Conservation (phyloP, 805 yeast species). For the Ogataea populi-albae region DNA sequence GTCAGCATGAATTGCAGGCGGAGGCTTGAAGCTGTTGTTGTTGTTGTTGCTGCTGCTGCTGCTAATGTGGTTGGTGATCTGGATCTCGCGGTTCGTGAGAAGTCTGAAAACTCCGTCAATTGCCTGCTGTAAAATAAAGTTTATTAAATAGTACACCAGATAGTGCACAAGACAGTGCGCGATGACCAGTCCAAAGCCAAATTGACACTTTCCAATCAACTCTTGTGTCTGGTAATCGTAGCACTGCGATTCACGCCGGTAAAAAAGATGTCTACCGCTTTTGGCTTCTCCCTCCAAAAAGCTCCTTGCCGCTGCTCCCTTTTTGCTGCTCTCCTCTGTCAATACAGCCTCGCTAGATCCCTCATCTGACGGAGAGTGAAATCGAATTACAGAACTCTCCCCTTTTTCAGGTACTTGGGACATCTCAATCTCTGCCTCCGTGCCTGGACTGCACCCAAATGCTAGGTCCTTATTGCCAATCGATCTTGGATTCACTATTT, state of each 20-base stretch:
- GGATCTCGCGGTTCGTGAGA: slow-evolving; percentile 15
- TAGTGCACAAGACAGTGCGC: slow-evolving; percentile 21
- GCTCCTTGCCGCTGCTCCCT: slow-evolving; percentile 6
- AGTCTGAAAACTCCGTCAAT: slow-evolving; percentile 15
- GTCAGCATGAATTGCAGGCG: slow-evolving; percentile 1
- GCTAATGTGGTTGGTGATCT: slow-evolving; percentile 15
- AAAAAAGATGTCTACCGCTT: no score
- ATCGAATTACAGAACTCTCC: background rate
- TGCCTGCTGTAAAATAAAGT: slow-evolving; percentile 20
- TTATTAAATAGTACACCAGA: slow-evolving; percentile 17
- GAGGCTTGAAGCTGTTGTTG: no score
- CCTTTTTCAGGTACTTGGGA: background rate
- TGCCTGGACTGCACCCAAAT: slow-evolving; percentile 2
- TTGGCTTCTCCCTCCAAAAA: no score
- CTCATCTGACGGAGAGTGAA: background rate
- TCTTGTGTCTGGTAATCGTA: slow-evolving; percentile 13
- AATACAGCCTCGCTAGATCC: slow-evolving; percentile 1
- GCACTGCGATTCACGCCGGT: slow-evolving; percentile 4
- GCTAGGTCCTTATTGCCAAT: background rate
- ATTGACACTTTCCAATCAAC: slow-evolving; percentile 16
- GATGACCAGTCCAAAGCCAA: slow-evolving; percentile 16
- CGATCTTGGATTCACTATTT: slow-evolving; percentile 8
- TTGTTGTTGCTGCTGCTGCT: no score
- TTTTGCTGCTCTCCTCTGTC: slow-evolving; percentile 1
- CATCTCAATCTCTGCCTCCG: background rate